A percentile compares a stretch with the other conserved stretches of the same genome.
Evolutionary conservation across 1,139 yeast species (phyloP).

Genomic region (Saccharomycopsis hybrid): DNA sequence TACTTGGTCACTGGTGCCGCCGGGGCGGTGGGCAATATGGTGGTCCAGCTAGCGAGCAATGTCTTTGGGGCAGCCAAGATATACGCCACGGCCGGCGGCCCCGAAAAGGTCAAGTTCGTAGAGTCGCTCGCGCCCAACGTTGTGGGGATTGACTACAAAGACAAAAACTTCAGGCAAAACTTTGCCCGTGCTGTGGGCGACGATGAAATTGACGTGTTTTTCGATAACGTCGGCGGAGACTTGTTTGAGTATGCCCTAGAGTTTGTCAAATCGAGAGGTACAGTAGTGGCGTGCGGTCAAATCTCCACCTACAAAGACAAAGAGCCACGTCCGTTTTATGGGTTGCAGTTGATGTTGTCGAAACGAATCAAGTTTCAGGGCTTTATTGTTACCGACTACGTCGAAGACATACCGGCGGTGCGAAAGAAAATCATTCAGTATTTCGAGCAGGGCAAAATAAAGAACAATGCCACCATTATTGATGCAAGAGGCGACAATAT

Average conservation of each 20-base stretch:
- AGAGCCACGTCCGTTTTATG: constrained; percentile 22
- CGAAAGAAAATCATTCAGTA: constrained; percentile 26
- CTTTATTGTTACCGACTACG: constrained; percentile 38
- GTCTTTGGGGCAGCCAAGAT: constrained; percentile 49
- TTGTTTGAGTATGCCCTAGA: constrained; percentile 43
- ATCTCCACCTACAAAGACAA: constrained; percentile 51
- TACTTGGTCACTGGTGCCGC: constrained; percentile 61
- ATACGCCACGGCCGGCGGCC: constrained; percentile 60
- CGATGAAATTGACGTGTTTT: constrained; percentile 41
- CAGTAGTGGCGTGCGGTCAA: constrained; percentile 54
- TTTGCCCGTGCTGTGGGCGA: constrained; percentile 41
- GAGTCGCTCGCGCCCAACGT: constrained; percentile 51
- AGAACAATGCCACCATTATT: constrained; percentile 29
- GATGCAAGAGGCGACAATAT: constrained; percentile 35
- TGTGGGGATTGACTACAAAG: constrained; percentile 45
- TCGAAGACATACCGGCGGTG: constrained; percentile 31
- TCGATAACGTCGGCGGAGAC: constrained; percentile 62
- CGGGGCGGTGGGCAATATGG: constrained; percentile 64
- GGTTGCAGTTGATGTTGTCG: constrained; percentile 35
- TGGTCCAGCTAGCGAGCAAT: constrained; percentile 52
- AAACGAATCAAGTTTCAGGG: constrained; percentile 46
- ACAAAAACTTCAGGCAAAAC: constrained; percentile 34
- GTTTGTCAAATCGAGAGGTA: constrained; percentile 38
- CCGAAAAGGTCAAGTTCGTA: constrained; percentile 48
- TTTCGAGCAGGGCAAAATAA: constrained; percentile 30